Percentiles rank a stretch among this genome's conserved stretches.
Evolutionary conservation across 1,284 basidiomycete genomes (phyloP).

Genomic region (Agaricales sp.): DNA sequence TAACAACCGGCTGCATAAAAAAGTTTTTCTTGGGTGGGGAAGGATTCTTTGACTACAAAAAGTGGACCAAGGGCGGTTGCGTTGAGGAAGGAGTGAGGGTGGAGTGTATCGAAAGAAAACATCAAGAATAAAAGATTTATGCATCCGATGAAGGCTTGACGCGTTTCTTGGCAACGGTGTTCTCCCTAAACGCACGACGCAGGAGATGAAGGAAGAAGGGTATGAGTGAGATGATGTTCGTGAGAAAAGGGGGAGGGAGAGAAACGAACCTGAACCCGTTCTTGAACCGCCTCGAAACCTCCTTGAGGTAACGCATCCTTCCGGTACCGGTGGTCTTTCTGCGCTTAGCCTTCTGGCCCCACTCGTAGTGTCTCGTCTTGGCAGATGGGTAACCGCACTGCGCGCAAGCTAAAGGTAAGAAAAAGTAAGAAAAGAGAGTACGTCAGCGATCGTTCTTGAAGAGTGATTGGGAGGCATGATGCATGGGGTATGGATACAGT

Average conservation of each 20-base stretch:
- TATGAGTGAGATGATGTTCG: not conserved
- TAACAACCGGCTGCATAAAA: too few species aligned
- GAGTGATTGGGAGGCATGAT: too few species aligned
- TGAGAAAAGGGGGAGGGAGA: not conserved
- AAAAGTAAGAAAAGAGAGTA: not conserved
- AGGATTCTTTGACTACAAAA: too few species aligned
- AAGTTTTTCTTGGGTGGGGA: too few species aligned
- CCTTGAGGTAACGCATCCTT: slow-evolving; percentile 92
- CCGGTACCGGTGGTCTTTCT: slow-evolving; percentile 98
- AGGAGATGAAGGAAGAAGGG: slow-evolving; percentile 1
- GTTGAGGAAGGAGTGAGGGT: too few species aligned
- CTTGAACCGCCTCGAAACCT: slow-evolving; percentile 90
- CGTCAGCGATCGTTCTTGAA: too few species aligned
- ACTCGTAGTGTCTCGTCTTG: slow-evolving; percentile 93
- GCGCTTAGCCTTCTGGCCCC: slow-evolving; percentile 98
- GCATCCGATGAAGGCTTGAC: slow-evolving; percentile 35
- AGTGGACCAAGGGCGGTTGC: too few species aligned
- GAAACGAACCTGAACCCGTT: slow-evolving; percentile 81
- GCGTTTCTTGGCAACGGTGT: slow-evolving; percentile 64
- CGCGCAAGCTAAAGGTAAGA: slow-evolving; percentile 60
- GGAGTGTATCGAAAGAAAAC: too few species aligned
- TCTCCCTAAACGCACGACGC: slow-evolving; percentile 49
- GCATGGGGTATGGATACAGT: too few species aligned
- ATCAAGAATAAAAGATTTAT: slow-evolving; percentile 24
- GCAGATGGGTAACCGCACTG: slow-evolving; percentile 96